phyloP scores from a whole-genome alignment of 2,329 filamentous ascomycete species.

The Biscogniauxia sp. region DNA sequence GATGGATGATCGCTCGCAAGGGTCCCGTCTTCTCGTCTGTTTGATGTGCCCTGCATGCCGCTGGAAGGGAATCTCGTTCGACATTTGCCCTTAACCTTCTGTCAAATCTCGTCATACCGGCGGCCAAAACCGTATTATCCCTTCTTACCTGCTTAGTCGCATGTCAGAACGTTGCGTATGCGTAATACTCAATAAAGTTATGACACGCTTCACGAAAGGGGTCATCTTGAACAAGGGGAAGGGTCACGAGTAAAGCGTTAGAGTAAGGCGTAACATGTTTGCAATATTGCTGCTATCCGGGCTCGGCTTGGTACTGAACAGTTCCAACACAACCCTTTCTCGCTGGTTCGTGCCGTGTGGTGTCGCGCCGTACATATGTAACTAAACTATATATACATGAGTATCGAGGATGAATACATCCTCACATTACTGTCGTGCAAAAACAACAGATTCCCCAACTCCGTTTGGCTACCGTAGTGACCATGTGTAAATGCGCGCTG shows the following conservation, averaged over 20 bases:
- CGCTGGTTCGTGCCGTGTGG: no score
- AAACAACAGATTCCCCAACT: conserved; percentile 12
- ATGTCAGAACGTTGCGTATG: no score
- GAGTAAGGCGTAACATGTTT: background rate
- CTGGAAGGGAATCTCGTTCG: background rate
- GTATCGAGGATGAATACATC: background rate
- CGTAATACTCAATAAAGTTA: no score
- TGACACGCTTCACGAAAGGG: no score
- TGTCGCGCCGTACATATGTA: background rate
- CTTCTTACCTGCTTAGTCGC: no score
- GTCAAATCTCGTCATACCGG: background rate
- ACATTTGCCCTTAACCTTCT: background rate
- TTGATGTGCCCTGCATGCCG: background rate
- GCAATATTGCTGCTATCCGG: background rate
- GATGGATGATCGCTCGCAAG: background rate
- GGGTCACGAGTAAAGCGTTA: no score
- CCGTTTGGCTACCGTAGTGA: conserved; percentile 11
- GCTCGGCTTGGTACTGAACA: background rate
- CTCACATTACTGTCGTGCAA: conserved; percentile 6
- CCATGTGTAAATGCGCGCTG: conserved; percentile 5
- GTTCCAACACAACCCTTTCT: background rate
- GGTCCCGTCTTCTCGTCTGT: background rate
- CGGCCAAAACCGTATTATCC: no score
- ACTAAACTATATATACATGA: background rate
- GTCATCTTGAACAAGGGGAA: no score